Percentiles rank a stretch among this genome's conserved stretches.
phyloP scores from a whole-genome alignment of 257 asterid species.

The Fraxinus cuspidata region DNA sequence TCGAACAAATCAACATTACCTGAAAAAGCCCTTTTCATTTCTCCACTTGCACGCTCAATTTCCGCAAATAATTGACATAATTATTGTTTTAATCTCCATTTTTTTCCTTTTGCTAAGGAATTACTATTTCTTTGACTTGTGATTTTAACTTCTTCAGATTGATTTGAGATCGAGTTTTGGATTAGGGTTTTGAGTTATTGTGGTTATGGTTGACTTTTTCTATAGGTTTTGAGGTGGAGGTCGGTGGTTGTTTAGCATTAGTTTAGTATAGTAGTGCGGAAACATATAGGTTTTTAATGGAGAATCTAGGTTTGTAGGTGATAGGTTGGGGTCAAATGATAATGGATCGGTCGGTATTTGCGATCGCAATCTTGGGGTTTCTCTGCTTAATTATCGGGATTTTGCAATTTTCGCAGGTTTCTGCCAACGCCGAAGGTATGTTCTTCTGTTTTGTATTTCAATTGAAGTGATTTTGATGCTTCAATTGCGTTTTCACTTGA shows the following conservation, averaged over 20 bases:
- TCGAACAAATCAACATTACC: neutral
- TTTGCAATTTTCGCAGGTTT: constrained; percentile 45
- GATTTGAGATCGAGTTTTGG: neutral
- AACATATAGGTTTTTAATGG: constrained; percentile 32
- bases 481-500: constrained; percentile 35
- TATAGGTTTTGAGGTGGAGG: constrained; percentile 13
- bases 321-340: constrained; percentile 24
- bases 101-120: neutral
- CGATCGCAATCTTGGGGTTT: constrained; percentile 46
- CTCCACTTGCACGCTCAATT: constrained; percentile 22
- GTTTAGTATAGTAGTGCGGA: constrained; percentile 20
- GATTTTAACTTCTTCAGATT: neutral
- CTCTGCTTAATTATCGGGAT: constrained; percentile 47
- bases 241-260: constrained; percentile 22
- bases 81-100: constrained; percentile 19
- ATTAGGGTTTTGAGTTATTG: neutral
- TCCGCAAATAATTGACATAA: constrained; percentile 16
- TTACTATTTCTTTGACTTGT: constrained; percentile 2
- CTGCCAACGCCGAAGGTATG: constrained; percentile 82
- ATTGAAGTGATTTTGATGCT: constrained; percentile 25
- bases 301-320: constrained; percentile 28
- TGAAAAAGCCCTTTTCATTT: constrained; percentile 14
- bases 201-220: constrained; percentile 20
- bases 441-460: constrained; percentile 9
- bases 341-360: constrained; percentile 61